A percentile compares a stretch with the other conserved stretches of the same genome.
Conservation (phyloP, 1,139 yeast genomes). For the Yamadazyma pseudoaaseri region DNA sequence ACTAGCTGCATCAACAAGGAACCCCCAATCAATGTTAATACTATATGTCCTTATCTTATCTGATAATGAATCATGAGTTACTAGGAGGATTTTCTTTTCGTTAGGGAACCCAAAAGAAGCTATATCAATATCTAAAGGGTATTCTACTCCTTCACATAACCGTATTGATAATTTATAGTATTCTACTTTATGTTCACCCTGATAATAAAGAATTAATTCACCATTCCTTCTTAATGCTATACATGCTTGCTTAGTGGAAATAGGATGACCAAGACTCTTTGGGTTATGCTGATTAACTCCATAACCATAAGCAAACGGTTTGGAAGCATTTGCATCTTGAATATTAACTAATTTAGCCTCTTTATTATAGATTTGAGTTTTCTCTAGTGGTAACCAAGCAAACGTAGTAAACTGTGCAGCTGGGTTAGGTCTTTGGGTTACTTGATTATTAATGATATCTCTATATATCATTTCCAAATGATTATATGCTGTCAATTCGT, state of each 20-base stretch:
- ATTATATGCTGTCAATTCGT: slow-evolving; percentile 46
- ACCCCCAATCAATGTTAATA: slow-evolving; percentile 63
- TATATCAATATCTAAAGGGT: slow-evolving; percentile 29
- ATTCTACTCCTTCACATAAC: slow-evolving; percentile 16
- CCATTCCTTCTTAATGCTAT: slow-evolving; percentile 67
- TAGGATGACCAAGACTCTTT: slow-evolving; percentile 67
- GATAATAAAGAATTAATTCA: slow-evolving; percentile 54
- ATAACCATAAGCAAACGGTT: slow-evolving; percentile 41
- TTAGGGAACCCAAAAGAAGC: slow-evolving; percentile 63
- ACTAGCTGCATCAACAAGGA: slow-evolving; percentile 45
- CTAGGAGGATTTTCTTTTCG: slow-evolving; percentile 49
- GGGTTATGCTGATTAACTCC: slow-evolving; percentile 60
- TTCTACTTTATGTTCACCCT: slow-evolving; percentile 61
- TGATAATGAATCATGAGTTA: slow-evolving; percentile 43
- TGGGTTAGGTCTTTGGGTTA: slow-evolving; percentile 17
- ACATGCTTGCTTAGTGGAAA: slow-evolving; percentile 69
- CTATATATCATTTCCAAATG: slow-evolving; percentile 47
- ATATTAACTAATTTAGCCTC: slow-evolving; percentile 43
- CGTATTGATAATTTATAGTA: slow-evolving; percentile 37
- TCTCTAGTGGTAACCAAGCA: slow-evolving; percentile 71
- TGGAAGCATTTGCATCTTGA: slow-evolving; percentile 1
- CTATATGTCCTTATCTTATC: slow-evolving; percentile 46
- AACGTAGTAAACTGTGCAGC: slow-evolving; percentile 45
- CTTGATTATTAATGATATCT: slow-evolving; percentile 24
- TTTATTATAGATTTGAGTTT: slow-evolving; percentile 53